These are phyloP conservation scores for Metarhizium album DNA, from an alignment of 2,329 filamentous ascomycete genomes.

Conservation along the genomic window DNA sequence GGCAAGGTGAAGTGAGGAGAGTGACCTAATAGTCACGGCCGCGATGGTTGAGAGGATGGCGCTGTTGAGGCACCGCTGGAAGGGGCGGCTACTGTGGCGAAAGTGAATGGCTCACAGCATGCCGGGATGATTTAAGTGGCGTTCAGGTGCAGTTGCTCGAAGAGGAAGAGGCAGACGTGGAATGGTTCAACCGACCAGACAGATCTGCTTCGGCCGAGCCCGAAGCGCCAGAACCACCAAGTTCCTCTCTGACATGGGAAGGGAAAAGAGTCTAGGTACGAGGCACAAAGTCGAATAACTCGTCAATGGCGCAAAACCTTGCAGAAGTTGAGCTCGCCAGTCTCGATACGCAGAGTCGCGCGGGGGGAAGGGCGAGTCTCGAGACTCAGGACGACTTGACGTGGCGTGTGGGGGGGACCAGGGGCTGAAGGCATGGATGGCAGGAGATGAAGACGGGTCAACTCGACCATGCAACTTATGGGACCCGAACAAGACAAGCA, in stretches of 20 bases:
- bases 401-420: background rate
- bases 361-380: background rate
- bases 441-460: too few species aligned
- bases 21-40: conserved; percentile 6
- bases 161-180: background rate
- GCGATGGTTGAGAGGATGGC: background rate
- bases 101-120: conserved; percentile 2
- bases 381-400: background rate
- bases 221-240: background rate
- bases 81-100: conserved; percentile 3
- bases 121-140: conserved; percentile 6
- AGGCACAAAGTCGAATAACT: background rate
- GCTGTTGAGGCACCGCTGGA: background rate
- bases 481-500: too few species aligned
- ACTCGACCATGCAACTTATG: too few species aligned
- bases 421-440: background rate
- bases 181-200: background rate
- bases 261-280: background rate
- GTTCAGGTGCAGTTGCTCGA: background rate
- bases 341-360: background rate
- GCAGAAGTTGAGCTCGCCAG: background rate
- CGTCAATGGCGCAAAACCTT: background rate
- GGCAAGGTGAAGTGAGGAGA: background rate
- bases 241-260: background rate
- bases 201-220: background rate